Evolutionary conservation across 352 stramenopile genomes (phyloP).

Genomic region (Globisporangium radiosum): DNA sequence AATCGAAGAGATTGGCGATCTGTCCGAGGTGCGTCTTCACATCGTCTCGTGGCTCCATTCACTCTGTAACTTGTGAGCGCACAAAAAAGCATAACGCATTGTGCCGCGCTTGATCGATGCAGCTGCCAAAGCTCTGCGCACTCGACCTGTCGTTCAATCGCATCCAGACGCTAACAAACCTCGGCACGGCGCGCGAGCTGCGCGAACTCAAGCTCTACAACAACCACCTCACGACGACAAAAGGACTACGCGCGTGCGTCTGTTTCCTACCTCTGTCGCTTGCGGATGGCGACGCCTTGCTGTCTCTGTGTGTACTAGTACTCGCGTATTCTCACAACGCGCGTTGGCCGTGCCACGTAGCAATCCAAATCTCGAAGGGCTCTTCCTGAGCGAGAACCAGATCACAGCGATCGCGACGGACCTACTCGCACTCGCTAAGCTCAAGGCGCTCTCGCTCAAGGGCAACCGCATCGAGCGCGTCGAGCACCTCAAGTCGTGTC

Average conservation of each 20-base stretch:
- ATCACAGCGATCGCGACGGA: conserved; percentile 55
- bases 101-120: not conserved
- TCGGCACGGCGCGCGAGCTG: conserved; percentile 55
- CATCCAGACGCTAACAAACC: conserved; percentile 44
- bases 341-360: conserved; percentile 11
- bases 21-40: conserved; percentile 39
- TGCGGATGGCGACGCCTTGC: no score
- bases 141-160: conserved; percentile 79
- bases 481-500: conserved; percentile 42
- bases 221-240: conserved; percentile 53
- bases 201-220: conserved; percentile 80
- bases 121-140: conserved; percentile 68
- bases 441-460: conserved; percentile 70
- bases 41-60: not conserved
- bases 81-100: not conserved
- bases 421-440: conserved; percentile 50
- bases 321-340: conserved; percentile 1
- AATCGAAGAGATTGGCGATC: conserved; percentile 49
- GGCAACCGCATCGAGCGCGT: conserved; percentile 51
- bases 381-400: conserved; percentile 69
- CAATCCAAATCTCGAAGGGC: conserved; percentile 57
- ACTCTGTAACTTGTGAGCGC: not conserved
- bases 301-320: not conserved
- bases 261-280: not conserved
- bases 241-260: conserved; percentile 40